phyloP scores from a whole-genome alignment of 305 asterid species.

The Rubia peregrina region DNA sequence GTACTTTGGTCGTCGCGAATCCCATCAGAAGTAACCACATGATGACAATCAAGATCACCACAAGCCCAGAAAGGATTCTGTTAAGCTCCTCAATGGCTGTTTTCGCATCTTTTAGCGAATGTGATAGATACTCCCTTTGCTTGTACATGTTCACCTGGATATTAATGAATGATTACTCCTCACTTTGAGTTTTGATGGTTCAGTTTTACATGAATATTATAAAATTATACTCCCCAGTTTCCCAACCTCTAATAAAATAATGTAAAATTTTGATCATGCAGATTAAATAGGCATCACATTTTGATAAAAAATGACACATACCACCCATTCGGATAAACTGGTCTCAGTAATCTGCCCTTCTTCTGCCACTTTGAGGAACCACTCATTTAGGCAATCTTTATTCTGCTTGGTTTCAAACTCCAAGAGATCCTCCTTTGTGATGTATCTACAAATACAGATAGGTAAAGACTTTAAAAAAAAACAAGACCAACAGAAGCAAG shows the following conservation, averaged over 20 bases:
- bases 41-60: conserved; percentile 37
- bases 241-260: neutral
- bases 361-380: conserved; percentile 18
- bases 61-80: conserved; percentile 41
- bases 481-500: neutral
- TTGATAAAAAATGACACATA: neutral
- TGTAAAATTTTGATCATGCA: no score
- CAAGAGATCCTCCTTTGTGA: conserved; percentile 8
- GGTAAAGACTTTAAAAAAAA: neutral
- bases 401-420: conserved; percentile 14
- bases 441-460: conserved; percentile 11
- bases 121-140: conserved; percentile 55
- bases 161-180: no score
- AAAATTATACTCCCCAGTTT: no score
- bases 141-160: conserved; percentile 27
- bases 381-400: conserved; percentile 5
- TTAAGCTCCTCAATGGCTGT: conserved; percentile 65
- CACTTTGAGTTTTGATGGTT: no score
- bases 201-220: no score
- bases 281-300: no score
- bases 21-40: conserved; percentile 65
- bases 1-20: conserved; percentile 45
- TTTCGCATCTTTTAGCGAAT: conserved; percentile 52
- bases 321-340: conserved; percentile 15
- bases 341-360: conserved; percentile 8